A percentile compares a stretch with the other conserved stretches of the same genome.
Conservation (phyloP, 768 basidiomycete species). For the Termitomyces sp. region DNA sequence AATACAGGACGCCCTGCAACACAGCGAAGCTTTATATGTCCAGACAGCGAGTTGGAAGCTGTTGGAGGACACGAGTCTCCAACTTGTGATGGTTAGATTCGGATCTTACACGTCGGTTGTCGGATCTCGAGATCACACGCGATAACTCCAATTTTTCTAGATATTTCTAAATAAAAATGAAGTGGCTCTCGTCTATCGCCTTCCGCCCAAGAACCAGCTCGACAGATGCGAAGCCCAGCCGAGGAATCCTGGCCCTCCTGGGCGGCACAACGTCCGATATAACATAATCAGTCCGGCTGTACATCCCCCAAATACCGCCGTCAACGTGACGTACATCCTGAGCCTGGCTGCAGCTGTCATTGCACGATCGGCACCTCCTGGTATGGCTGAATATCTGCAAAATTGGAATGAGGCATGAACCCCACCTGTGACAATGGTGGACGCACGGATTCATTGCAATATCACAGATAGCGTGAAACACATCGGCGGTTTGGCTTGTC, state of each 20-base stretch:
- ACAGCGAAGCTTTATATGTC: conserved; percentile 19
- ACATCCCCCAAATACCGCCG: conserved; percentile 70
- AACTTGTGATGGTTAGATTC: conserved; percentile 31
- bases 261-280: conserved; percentile 64
- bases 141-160: neutral
- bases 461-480: conserved; percentile 81
- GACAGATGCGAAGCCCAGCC: conserved; percentile 62
- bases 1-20: conserved; percentile 13
- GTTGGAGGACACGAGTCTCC: conserved; percentile 23
- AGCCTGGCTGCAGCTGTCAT: conserved; percentile 66
- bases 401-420: neutral
- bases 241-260: conserved; percentile 50
- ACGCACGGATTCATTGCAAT: conserved; percentile 88
- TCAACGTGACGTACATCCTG: conserved; percentile 68
- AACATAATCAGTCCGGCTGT: conserved; percentile 70
- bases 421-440: neutral
- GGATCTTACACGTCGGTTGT: conserved; percentile 41
- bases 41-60: conserved; percentile 14
- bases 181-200: conserved; percentile 34
- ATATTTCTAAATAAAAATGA: neutral
- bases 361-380: conserved; percentile 81
- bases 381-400: conserved; percentile 60
- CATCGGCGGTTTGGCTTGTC: conserved; percentile 79
- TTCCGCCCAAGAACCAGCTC: conserved; percentile 61
- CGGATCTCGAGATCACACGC: conserved; percentile 22